These are phyloP conservation scores for Pythium apleroticum DNA, from an alignment of 352 stramenopile genomes.

Conservation along the genomic window DNA sequence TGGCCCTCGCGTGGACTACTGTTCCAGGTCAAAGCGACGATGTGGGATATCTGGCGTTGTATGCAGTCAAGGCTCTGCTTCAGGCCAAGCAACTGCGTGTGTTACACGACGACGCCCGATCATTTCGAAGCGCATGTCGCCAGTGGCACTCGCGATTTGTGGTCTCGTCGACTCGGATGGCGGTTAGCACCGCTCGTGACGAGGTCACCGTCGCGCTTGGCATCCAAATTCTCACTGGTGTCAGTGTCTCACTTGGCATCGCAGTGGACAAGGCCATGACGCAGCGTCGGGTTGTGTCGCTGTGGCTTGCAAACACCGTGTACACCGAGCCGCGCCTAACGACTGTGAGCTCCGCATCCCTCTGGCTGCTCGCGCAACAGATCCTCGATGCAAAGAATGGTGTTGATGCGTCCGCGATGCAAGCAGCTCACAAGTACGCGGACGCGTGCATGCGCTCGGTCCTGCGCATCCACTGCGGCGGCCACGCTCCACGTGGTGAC, in stretches of 20 bases:
- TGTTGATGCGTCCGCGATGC: not conserved
- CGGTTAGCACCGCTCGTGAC: not conserved
- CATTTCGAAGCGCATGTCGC: slow-evolving; percentile 2
- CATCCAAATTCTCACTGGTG: not conserved
- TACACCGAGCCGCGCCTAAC: not conserved
- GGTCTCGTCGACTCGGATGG: not conserved
- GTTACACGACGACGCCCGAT: not conserved
- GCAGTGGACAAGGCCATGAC: not conserved
- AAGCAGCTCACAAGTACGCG: not conserved
- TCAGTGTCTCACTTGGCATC: not conserved
- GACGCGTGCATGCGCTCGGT: not conserved
- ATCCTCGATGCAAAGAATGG: not conserved
- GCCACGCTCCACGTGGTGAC: not conserved
- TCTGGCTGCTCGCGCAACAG: not conserved
- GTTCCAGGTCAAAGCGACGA: not conserved
- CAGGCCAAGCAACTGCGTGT: slow-evolving; percentile 6
- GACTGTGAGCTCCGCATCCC: not conserved
- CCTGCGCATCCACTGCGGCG: not conserved
- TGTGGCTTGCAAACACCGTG: not conserved
- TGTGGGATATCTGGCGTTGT: not conserved
- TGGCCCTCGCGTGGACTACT: not conserved
- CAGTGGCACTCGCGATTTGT: slow-evolving; percentile 6
- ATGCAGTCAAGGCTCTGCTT: not conserved
- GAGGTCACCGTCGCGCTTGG: not conserved
- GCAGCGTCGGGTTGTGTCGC: not conserved